Base-by-base conservation (phyloP, 1,284 basidiomycete genomes). In the Pterula multifida region DNA sequence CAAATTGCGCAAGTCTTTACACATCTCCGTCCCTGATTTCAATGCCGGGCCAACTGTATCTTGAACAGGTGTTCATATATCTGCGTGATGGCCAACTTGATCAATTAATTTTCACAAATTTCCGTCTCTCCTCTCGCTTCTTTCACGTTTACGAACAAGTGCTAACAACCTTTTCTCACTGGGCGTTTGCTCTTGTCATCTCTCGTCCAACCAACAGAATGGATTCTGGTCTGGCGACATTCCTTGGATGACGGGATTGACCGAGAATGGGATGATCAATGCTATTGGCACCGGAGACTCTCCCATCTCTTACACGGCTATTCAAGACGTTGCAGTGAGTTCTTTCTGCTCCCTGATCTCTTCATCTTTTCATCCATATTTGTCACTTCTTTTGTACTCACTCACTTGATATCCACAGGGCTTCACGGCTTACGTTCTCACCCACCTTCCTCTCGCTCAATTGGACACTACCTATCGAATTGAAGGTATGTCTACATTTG, bases 261-360 rank as follows among this genome's bases (percentile, higher is more conserved):
- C 39, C 9, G 39, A 42, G 17, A 42, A 42, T 19, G 39, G 21
- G 9, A n/a, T 9, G 39, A 42, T 42, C 39, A 42, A 42, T 42
- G 39, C 21, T n/a, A 22, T 42, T 22, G 39, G 39, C 17, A 4
- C 9, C 6, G 39, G n/a, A 6, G 39, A 42, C 39, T 17, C n/a
- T 11, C 39, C 39, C 9, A 22, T 42, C 39, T 42, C 39, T 42
- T 42, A 42, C 39, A 42, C 39, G 4, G 39, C 39, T 4, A 42
- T 42, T 17, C 39, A 42, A 42, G 39, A 42, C 17, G 39, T 22
- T 42, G 39, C 39, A 9, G 39, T 42, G 21, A 42, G 39, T 42
- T 35, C n/a, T 9, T 35, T 35, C 32, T 35, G n/a, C 32, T n/a
- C 9, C 9, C 32, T 35, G 11, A 35, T 35, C 32, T 11, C 32